A percentile compares a stretch with the other conserved stretches of the same genome.
phyloP scores from a whole-genome alignment of 1,284 basidiomycete species.

The Sporisorium graminicola region DNA sequence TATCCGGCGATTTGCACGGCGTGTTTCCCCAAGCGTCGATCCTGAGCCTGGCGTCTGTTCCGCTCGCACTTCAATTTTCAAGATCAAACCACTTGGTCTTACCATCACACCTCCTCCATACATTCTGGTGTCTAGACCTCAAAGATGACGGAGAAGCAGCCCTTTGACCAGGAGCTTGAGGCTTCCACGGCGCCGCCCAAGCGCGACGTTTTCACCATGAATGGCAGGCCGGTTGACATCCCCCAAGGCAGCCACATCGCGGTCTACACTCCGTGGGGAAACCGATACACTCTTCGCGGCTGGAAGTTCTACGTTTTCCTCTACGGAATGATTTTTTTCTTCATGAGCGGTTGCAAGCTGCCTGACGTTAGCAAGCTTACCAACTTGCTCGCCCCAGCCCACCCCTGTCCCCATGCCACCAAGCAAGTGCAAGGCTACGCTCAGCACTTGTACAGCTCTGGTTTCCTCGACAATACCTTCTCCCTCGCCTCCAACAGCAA shows the following conservation, averaged over 20 bases:
- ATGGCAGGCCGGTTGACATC: background rate
- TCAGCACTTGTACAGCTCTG: conserved; percentile 13
- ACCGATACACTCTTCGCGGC: conserved; percentile 4
- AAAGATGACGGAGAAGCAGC: conserved; percentile 12
- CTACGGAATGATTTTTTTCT: background rate
- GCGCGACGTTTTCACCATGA: conserved; percentile 13
- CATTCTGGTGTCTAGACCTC: too few species aligned
- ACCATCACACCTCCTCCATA: background rate
- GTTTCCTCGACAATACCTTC: background rate
- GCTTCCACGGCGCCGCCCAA: conserved; percentile 25
- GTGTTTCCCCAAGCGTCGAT: background rate
- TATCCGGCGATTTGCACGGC: conserved; percentile 10
- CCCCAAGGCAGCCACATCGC: background rate
- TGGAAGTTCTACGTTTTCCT: background rate
- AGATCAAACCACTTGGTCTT: background rate
- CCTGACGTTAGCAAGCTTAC: background rate
- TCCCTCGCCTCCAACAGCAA: background rate
- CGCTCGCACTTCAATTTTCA: background rate
- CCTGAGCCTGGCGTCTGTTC: background rate
- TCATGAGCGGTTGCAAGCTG: background rate
- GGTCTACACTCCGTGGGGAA: background rate
- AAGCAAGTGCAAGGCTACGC: conserved; percentile 19
- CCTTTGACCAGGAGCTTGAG: conserved; percentile 11
- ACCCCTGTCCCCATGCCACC: conserved; percentile 11
- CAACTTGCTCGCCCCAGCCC: background rate